A percentile compares a stretch with the other conserved stretches of the same genome.
Evolutionary conservation across 2,329 filamentous ascomycete species (phyloP).

Genomic region (Hypoxylon sp.): DNA sequence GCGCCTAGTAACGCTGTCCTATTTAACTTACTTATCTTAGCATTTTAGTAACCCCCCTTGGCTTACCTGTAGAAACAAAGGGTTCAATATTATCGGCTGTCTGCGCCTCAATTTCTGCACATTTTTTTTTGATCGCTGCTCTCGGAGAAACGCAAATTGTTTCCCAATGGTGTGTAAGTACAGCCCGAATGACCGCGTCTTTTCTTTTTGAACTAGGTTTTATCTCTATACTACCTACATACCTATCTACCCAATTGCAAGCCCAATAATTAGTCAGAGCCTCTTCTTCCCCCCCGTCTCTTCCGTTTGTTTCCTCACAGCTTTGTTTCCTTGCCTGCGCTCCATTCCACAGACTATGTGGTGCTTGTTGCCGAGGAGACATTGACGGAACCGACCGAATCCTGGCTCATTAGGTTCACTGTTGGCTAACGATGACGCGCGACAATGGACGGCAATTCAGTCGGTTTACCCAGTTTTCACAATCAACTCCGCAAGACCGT

Average conservation of each 20-base stretch:
- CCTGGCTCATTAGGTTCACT: slow-evolving; percentile 18
- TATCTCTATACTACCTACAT: slow-evolving; percentile 6
- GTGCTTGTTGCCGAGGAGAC: slow-evolving; percentile 30
- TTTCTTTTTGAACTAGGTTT: slow-evolving; percentile 26
- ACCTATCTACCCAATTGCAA: slow-evolving; percentile 28
- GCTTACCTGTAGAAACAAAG: slow-evolving; percentile 31
- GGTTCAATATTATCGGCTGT: slow-evolving; percentile 11
- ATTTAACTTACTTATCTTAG: slow-evolving; percentile 4
- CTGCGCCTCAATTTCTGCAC: slow-evolving; percentile 40
- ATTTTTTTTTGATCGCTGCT: slow-evolving; percentile 27
- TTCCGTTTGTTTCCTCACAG: slow-evolving; percentile 10
- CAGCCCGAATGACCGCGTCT: slow-evolving; percentile 1
- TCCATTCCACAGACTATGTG: slow-evolving; percentile 30
- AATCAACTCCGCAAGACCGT: slow-evolving; percentile 47
- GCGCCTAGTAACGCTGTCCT: slow-evolving; percentile 26
- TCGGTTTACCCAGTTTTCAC: slow-evolving; percentile 49
- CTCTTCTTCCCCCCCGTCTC: slow-evolving; percentile 4
- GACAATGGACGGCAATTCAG: slow-evolving; percentile 52
- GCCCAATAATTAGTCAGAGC: slow-evolving; percentile 29
- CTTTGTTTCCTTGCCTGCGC: slow-evolving; percentile 21
- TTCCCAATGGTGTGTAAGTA: slow-evolving; percentile 44
- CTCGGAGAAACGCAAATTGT: slow-evolving; percentile 26
- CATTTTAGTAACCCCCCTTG: slow-evolving; percentile 24
- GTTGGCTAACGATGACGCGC: slow-evolving; percentile 51
- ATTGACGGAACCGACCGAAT: slow-evolving; percentile 23